Evolutionary conservation across 2,329 filamentous ascomycete genomes (phyloP).

Genomic region (Diaporthe australafricana): DNA sequence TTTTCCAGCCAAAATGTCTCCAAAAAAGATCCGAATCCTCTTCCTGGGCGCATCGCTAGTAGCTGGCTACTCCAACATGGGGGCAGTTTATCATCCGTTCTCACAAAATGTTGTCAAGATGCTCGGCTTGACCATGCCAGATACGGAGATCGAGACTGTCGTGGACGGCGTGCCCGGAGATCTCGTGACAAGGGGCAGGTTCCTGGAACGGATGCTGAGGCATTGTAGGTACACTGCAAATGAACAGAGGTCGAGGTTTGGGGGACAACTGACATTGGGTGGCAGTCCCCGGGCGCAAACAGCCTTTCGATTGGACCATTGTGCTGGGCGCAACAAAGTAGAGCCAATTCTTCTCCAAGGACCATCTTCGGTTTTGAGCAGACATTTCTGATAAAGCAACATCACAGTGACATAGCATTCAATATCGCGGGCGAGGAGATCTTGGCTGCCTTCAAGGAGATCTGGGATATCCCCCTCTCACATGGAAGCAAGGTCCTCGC

Average conservation of each 20-base stretch:
- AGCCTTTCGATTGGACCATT: constrained; percentile 69
- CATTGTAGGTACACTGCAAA: constrained; percentile 39
- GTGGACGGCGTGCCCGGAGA: constrained; percentile 45
- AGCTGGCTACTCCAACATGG: constrained; percentile 30
- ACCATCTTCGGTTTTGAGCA: not conserved
- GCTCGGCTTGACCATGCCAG: constrained; percentile 28
- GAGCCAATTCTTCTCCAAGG: not conserved
- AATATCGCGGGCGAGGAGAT: constrained; percentile 54
- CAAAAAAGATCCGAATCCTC: constrained; percentile 28
- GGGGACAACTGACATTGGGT: not conserved
- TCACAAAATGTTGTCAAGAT: constrained; percentile 29
- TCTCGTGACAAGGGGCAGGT: constrained; percentile 40
- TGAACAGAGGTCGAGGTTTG: not conserved
- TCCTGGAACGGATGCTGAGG: constrained; percentile 41
- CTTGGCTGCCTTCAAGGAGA: constrained; percentile 58
- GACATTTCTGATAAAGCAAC: not conserved
- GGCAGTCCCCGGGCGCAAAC: constrained; percentile 30
- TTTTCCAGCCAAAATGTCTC: not conserved
- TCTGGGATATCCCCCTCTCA: constrained; percentile 63
- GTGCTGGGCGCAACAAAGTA: constrained; percentile 73
- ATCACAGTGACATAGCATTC: constrained; percentile 60
- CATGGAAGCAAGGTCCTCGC: constrained; percentile 68
- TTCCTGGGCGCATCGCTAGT: constrained; percentile 32
- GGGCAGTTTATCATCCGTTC: constrained; percentile 29
- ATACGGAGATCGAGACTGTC: constrained; percentile 24